Evolutionary conservation across 2,329 filamentous ascomycete species (phyloP).

Genomic region (Alternaria sp.): DNA sequence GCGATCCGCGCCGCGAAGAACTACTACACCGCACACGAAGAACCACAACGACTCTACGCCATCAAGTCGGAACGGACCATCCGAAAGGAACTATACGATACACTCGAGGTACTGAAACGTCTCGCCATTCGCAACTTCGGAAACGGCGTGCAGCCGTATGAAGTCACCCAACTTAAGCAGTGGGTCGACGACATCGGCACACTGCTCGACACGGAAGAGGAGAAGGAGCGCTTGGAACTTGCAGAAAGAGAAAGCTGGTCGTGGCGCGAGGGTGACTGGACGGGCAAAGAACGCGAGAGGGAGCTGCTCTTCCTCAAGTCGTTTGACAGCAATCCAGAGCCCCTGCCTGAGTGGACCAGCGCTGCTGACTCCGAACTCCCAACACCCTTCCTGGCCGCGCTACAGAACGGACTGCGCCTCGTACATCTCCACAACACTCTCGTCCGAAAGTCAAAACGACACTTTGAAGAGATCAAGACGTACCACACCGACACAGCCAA

Average conservation of each 20-base stretch:
- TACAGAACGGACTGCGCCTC: constrained; percentile 81
- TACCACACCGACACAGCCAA: constrained; percentile 94
- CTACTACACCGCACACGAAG: constrained; percentile 92
- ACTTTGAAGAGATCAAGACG: constrained; percentile 85
- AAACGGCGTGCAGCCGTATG: constrained; percentile 78
- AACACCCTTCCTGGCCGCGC: constrained; percentile 73
- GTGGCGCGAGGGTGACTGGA: constrained; percentile 79
- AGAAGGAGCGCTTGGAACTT: constrained; percentile 75
- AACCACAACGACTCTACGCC: constrained; percentile 80
- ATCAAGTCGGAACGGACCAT: constrained; percentile 90
- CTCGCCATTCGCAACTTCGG: constrained; percentile 89
- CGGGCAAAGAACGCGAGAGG: constrained; percentile 75
- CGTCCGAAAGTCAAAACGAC: constrained; percentile 81
- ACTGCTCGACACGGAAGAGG: constrained; percentile 78
- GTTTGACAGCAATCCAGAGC: constrained; percentile 65
- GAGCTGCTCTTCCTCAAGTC: constrained; percentile 83
- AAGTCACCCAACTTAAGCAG: constrained; percentile 73
- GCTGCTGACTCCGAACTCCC: constrained; percentile 64
- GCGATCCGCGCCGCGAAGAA: constrained; percentile 96
- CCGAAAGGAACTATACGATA: constrained; percentile 79
- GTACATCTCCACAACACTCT: constrained; percentile 89
- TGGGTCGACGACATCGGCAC: constrained; percentile 83
- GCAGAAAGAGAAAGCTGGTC: constrained; percentile 75
- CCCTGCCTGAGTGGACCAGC: constrained; percentile 70
- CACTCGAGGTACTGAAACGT: constrained; percentile 89